Evolutionary conservation across 805 yeast genomes (phyloP), one percentile per base, ranked within the genome.

Genomic region (Jamesozyma spencerorum): DNA sequence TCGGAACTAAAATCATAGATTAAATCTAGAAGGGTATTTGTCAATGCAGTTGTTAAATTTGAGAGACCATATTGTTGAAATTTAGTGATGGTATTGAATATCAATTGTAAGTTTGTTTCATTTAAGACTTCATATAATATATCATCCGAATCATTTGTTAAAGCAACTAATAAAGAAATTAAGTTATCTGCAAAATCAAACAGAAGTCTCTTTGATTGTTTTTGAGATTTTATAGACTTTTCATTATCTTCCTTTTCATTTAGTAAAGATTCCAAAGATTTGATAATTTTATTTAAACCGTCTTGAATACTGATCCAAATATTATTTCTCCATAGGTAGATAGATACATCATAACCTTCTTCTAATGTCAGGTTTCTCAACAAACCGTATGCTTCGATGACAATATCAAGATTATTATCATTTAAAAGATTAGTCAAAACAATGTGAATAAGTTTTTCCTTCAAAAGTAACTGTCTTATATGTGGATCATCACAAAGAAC

Each of bases 261-360:
- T 17, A 42, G 30, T 6, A 31, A 14, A 3, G 38, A 13, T n/a
- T 36, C 49, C 34, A 80, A 65, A 0, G 85, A 75, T 1, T 55
- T 57, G 29, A 66, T 57, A 18, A 78, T 70, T 46, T 79, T 79
- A 1, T 57, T 57, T 34, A 85, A 62, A 2, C 79, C 73, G 4
- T 57, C 47, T 36, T 70, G 73, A 31, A 86, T 69, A 20, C 73
- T 63, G 0, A 72, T 67, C 83, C 95, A 80, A 32, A 90, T 76
- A 46, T 82, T 77, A 14, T 77, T 76, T 55, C 97, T 74, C 84
- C 94, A 82, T 40, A 84, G 58, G 57, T 74, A 76, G 17, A 75
- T 73, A 20, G 86, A 77, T 29, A 85, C 72, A 47, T 85, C 94
- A 50, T 85, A 80, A 17, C 96, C 97, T 62, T 87, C 95, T 54